These are phyloP conservation scores for Emmonsia crescens DNA, from an alignment of 2,329 filamentous ascomycete species.

Conservation along the genomic window DNA sequence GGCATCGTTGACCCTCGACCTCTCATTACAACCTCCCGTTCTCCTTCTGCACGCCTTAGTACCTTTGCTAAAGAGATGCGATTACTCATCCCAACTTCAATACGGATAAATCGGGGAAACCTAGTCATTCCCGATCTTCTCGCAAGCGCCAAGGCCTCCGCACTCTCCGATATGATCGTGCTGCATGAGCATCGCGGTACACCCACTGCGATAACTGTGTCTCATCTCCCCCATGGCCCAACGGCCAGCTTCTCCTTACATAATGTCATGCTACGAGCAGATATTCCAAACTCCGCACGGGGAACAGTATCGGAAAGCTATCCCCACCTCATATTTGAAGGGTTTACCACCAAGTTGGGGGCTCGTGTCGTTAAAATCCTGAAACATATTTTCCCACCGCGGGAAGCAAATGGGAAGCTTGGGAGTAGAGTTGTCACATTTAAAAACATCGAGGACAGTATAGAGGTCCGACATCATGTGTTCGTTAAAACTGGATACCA, in stretches of 20 bases:
- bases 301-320: constrained; percentile 89
- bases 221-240: constrained; percentile 78
- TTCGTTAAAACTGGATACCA: constrained; percentile 90
- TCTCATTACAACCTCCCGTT: constrained; percentile 80
- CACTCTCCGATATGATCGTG: constrained; percentile 73
- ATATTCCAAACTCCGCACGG: constrained; percentile 77
- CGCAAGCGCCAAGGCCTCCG: constrained; percentile 65
- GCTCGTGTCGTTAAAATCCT: constrained; percentile 77
- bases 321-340: constrained; percentile 91
- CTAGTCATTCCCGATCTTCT: constrained; percentile 79
- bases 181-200: constrained; percentile 89
- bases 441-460: constrained; percentile 76
- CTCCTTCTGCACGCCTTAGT: constrained; percentile 72
- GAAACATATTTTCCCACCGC: constrained; percentile 87
- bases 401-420: constrained; percentile 69
- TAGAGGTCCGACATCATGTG: constrained; percentile 86
- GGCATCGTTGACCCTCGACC: constrained; percentile 83
- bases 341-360: constrained; percentile 72
- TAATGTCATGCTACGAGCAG: constrained; percentile 84
- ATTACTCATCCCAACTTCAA: constrained; percentile 69
- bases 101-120: constrained; percentile 85
- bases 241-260: constrained; percentile 80
- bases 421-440: constrained; percentile 87
- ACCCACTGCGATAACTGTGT: constrained; percentile 78
- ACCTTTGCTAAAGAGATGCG: constrained; percentile 90